Base-by-base conservation (phyloP, 305 asterid species). In the Rubia tinctorum region DNA sequence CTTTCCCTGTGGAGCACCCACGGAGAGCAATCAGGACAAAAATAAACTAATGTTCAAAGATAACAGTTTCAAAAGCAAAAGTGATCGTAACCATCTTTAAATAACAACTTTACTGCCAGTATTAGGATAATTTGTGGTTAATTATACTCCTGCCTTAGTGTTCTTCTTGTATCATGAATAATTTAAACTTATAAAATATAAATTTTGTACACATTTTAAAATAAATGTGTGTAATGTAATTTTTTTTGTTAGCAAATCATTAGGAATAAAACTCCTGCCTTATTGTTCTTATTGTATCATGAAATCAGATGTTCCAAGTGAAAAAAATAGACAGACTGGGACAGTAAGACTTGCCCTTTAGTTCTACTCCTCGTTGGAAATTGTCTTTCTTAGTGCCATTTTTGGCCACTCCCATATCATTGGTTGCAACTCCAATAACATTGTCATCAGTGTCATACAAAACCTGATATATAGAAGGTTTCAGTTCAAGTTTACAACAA, bases 321-420 rank as follows among this genome's bases (percentile, higher is more conserved):
- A 8, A 53, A 53, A 49, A 70, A n/a, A n/a, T n/a, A 30, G 12
- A 15, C 13, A 55, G 66, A 37, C 17, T 55, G 34, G 7, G 7
- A 39, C 7, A 69, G 59, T 45, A 9, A 30, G 60, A 83, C 95
- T 83, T 85, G 79, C 99, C 99, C 81, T 88, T 92, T 76, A 95
- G 69, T 75, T 91, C 98, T 56, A 95, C 99, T 65, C 99, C 99
- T 73, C 85, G 89, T 82, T 95, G 99, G 82, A 87, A 95, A 72
- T 44, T 95, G 81, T 88, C 96, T 73, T 90, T 92, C 77, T 79
- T 88, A 79, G 92, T 84, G 78, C 98, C 96, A 86, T 89, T 87
- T 86, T 90, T 95, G 69, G 96, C 96, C 80, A 95, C 87, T 80
- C 99, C 99, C 99, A 95, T 90, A 78, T 95, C 97, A 84, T 90